Conservation (phyloP, 2,329 filamentous ascomycete species). For the Ophiostoma piceae region DNA sequence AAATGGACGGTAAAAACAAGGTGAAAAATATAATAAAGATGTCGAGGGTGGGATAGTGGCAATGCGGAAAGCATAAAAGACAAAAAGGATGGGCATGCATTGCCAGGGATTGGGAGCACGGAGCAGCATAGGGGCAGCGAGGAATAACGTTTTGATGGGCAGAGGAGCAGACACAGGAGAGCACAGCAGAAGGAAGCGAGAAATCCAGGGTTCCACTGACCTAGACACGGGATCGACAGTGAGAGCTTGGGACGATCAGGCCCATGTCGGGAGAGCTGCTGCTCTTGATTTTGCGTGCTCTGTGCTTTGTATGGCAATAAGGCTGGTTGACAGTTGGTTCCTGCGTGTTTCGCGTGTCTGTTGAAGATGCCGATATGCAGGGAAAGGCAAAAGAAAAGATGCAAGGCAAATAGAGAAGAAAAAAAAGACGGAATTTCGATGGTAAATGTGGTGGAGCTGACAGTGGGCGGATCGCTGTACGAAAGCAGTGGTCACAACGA, state of each 20-base stretch:
- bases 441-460: not conserved
- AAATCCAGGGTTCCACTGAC: slow-evolving; percentile 19
- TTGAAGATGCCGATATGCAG: not conserved
- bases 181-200: not conserved
- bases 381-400: not conserved
- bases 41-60: not conserved
- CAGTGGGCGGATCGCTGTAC: not conserved
- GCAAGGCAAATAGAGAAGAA: not conserved
- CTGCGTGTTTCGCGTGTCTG: not conserved
- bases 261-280: slow-evolving; percentile 14
- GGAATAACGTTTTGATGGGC: not conserved
- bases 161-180: not conserved
- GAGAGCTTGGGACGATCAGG: slow-evolving; percentile 17
- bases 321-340: not conserved
- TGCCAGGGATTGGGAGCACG: not conserved
- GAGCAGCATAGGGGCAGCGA: not conserved
- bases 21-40: not conserved
- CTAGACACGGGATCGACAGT: slow-evolving; percentile 22
- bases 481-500: not conserved
- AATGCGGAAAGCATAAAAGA: not conserved
- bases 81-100: not conserved
- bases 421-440: not conserved
- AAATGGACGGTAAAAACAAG: not conserved
- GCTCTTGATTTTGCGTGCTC: not conserved
- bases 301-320: not conserved